Evolutionary conservation across 2,329 filamentous ascomycete species (phyloP).

Genomic region (Leptodontidium sp.): DNA sequence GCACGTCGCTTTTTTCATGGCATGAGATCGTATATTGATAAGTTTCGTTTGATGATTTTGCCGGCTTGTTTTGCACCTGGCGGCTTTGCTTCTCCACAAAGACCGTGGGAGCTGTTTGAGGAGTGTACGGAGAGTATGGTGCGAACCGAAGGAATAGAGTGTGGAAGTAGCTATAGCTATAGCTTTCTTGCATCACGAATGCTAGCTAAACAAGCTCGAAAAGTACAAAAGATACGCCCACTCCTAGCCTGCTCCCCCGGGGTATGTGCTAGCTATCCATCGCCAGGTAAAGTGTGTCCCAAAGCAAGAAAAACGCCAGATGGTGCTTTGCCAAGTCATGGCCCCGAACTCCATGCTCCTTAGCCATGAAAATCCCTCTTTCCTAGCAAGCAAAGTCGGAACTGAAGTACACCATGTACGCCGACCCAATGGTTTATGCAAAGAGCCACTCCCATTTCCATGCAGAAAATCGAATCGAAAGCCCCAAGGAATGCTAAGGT

Average conservation of each 20-base stretch:
- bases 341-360: slow-evolving; percentile 6
- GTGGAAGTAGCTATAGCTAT: background rate
- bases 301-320: slow-evolving; percentile 12
- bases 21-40: slow-evolving; percentile 14
- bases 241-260: slow-evolving; percentile 1
- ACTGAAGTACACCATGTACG: slow-evolving; percentile 1
- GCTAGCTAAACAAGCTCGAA: background rate
- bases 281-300: background rate
- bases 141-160: background rate
- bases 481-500: background rate
- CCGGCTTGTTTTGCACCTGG: slow-evolving; percentile 1
- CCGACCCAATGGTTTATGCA: slow-evolving; percentile 21
- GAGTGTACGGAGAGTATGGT: background rate
- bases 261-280: slow-evolving; percentile 1
- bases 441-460: slow-evolving; percentile 15
- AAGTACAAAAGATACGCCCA: background rate
- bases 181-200: background rate
- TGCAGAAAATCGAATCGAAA: slow-evolving; percentile 9
- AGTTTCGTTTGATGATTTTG: background rate
- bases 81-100: background rate
- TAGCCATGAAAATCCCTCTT: background rate
- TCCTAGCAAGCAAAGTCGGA: background rate
- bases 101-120: background rate
- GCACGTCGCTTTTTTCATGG: slow-evolving; percentile 15
- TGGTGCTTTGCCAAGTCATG: slow-evolving; percentile 13